A percentile compares a stretch with the other conserved stretches of the same genome.
Conservation (phyloP, 2,329 filamentous ascomycete species). For the Neobulgaria alba region DNA sequence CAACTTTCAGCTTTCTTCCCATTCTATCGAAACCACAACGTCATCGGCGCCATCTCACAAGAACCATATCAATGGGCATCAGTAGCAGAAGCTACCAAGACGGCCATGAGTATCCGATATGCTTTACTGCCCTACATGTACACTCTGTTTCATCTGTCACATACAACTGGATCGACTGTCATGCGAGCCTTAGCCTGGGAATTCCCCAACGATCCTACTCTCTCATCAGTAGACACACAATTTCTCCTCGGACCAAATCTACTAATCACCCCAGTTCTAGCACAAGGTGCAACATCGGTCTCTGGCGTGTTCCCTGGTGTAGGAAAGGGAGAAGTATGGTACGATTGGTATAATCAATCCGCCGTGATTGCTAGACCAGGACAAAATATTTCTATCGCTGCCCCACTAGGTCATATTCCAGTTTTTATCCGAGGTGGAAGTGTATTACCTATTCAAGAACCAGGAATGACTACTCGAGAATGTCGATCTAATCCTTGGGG, state of each 20-base stretch:
- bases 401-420: conserved; percentile 60
- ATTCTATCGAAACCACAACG: conserved; percentile 72
- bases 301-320: conserved; percentile 62
- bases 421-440: conserved; percentile 61
- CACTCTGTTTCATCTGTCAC: conserved; percentile 60
- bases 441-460: conserved; percentile 59
- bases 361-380: conserved; percentile 42
- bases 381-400: conserved; percentile 50
- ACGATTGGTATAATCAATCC: conserved; percentile 69
- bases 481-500: conserved; percentile 58
- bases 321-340: conserved; percentile 54
- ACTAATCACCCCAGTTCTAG: conserved; percentile 59
- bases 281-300: conserved; percentile 51
- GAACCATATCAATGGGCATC: conserved; percentile 64
- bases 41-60: conserved; percentile 49
- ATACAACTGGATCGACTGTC: conserved; percentile 57
- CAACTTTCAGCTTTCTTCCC: conserved; percentile 66
- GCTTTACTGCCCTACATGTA: conserved; percentile 67
- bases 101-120: conserved; percentile 64
- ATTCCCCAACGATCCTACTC: conserved; percentile 60
- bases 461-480: conserved; percentile 57
- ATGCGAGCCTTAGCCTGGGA: conserved; percentile 69
- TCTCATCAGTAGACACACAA: conserved; percentile 59
- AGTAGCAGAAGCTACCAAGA: conserved; percentile 55
- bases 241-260: conserved; percentile 62